A percentile compares a stretch with the other conserved stretches of the same genome.
Evolutionary conservation across 2,329 filamentous ascomycete genomes (phyloP).

Genomic region (Epichloe sylvatica): DNA sequence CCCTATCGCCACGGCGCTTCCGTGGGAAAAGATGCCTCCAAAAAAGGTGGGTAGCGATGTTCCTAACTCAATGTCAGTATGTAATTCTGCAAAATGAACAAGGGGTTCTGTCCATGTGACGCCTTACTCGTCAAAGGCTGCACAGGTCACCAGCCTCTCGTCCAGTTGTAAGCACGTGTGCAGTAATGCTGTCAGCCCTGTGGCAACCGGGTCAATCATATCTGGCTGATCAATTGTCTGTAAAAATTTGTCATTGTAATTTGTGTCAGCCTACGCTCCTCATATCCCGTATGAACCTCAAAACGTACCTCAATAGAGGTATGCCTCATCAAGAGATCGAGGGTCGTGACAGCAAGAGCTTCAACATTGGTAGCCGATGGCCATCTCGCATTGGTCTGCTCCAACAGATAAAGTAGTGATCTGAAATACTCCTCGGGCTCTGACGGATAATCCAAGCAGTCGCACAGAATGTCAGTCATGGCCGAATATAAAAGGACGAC

Average conservation of each 20-base stretch:
- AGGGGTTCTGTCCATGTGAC: neutral
- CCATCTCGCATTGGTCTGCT: neutral
- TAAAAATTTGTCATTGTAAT: neutral
- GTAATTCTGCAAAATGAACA: neutral
- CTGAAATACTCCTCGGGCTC: constrained; percentile 33
- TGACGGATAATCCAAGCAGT: constrained; percentile 15
- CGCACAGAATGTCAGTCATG: constrained; percentile 20
- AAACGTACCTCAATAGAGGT: constrained; percentile 25
- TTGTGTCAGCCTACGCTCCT: neutral
- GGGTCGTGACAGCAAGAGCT: constrained; percentile 16
- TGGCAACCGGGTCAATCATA: constrained; percentile 16
- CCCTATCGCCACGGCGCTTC: constrained; percentile 2
- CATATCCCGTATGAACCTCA: neutral
- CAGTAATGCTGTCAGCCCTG: constrained; percentile 18
- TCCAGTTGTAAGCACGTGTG: constrained; percentile 19
- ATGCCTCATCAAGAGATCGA: constrained; percentile 25
- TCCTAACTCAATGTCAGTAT: constrained; percentile 10
- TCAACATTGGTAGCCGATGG: constrained; percentile 19
- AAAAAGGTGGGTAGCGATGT: constrained; percentile 36
- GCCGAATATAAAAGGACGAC: constrained; percentile 19
- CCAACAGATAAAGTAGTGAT: constrained; percentile 16
- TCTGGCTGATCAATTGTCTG: constrained; percentile 16
- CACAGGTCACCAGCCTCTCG: constrained; percentile 11
- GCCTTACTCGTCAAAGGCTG: constrained; percentile 15
- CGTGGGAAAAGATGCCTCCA: constrained; percentile 51